These are phyloP conservation scores for Chlamydomonas incerta DNA, from an alignment of 139 green algal species.

Conservation along the genomic window DNA sequence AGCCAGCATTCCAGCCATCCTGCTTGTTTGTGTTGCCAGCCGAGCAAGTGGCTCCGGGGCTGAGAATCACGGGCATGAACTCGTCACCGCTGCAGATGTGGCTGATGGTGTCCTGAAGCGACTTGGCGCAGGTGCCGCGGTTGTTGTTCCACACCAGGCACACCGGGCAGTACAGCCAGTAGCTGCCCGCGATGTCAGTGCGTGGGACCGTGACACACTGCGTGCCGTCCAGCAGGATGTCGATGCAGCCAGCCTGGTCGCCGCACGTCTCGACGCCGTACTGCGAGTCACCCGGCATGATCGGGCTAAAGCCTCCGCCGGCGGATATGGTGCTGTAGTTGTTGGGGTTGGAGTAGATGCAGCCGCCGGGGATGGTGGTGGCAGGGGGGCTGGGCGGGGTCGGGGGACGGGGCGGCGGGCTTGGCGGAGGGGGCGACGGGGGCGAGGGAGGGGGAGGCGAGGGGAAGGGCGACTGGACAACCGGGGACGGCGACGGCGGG, in stretches of 20 bases:
- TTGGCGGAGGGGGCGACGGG: not conserved
- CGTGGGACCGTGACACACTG: not conserved
- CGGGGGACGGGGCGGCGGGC: not conserved
- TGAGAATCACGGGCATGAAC: not conserved
- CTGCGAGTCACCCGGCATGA: not conserved
- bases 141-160: not conserved
- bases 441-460: not conserved
- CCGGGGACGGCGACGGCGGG: not conserved
- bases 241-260: conserved; percentile 7
- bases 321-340: not conserved
- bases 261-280: not conserved
- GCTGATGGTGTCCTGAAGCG: not conserved
- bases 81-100: conserved; percentile 2
- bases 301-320: too few relatives aligned
- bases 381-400: not conserved
- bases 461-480: not conserved
- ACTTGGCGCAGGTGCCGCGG: not conserved
- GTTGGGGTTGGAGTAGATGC: not conserved
- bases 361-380: not conserved
- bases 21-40: not conserved
- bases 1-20: not conserved
- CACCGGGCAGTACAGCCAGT: conserved; percentile 9
- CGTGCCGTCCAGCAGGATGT: not conserved
- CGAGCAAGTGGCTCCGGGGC: not conserved
- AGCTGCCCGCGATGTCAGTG: too few relatives aligned